Evolutionary conservation across 2,329 filamentous ascomycete genomes (phyloP).

Genomic region (Colletotrichum lupini): DNA sequence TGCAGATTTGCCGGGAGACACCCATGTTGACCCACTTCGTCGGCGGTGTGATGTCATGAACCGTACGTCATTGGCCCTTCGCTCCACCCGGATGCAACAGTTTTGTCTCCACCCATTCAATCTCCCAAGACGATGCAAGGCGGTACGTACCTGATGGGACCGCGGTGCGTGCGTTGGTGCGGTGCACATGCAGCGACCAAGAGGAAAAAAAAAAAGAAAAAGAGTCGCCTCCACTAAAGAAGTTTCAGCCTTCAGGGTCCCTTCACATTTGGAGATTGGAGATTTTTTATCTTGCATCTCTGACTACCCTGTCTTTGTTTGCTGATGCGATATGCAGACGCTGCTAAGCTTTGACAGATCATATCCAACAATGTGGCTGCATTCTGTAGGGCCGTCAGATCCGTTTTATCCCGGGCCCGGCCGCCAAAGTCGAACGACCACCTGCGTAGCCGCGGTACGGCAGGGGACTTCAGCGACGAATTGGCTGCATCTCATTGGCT

Average conservation of each 20-base stretch:
- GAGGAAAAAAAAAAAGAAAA: not conserved
- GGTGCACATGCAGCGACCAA: not conserved
- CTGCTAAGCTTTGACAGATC: slow-evolving; percentile 1
- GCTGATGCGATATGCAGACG: not conserved
- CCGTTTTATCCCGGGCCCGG: slow-evolving; percentile 8
- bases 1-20: slow-evolving; percentile 21
- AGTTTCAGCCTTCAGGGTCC: slow-evolving; percentile 32
- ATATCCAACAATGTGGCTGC: not conserved
- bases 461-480: slow-evolving; percentile 1
- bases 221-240: slow-evolving; percentile 22
- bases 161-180: not conserved
- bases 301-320: not conserved
- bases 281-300: not conserved
- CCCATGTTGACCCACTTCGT: not conserved
- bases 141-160: not conserved
- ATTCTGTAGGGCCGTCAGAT: slow-evolving; percentile 9
- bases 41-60: slow-evolving; percentile 35
- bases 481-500: not conserved
- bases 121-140: not conserved
- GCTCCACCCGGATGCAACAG: slow-evolving; percentile 20
- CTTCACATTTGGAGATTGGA: not conserved
- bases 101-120: not conserved
- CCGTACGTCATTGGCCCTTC: slow-evolving; percentile 25
- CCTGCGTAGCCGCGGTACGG: not conserved
- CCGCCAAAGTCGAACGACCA: slow-evolving; percentile 25